Base-by-base conservation (phyloP, 352 stramenopile genomes). In the Globisporangium paddicum region DNA sequence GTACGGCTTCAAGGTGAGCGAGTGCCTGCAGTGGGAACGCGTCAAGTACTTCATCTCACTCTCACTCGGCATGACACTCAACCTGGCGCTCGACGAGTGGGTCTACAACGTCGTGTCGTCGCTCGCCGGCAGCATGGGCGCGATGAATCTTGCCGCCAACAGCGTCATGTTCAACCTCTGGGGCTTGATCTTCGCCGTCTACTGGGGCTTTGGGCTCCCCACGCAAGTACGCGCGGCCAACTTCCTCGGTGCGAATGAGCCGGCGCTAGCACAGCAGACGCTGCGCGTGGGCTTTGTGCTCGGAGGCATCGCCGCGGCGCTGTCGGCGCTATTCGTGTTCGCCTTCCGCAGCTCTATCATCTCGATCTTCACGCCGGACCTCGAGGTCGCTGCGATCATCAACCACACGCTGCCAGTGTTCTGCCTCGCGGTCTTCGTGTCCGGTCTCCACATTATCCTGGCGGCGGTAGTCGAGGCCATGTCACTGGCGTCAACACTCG, bases 81-180 rank as follows among this genome's bases (percentile, higher is more conserved):
- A 93, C 60, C 69, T 90, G 21, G 78, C 74, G 38, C 66, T 94
- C 42, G 80, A 90, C 55, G 80, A 92, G 55, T 90, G 80, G 82
- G 77, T 91, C 48, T 91, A 92, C 62, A 90, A 89, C 53, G 77
- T 77, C 6, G 75, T 90, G 26, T 86, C 79, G 25, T 84, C 76
- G n/a, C 61, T 94, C 19, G 85, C 85, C 16, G 82, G 74, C 18
- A 79, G 60, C 28, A 70, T 92, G 23, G 82, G 82, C 0, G 68
- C 85, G 3, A 65, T 74, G 48, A 77, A 89, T 35, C 55, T 94
- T 9, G 83, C 85, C 1, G 85, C 82, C 19, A 92, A 91, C 73
- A 89, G 77, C 58, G 85, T 94, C 40, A 68, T 94, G 40, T 91
- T 87, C 62, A 90, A 86, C 58, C 67, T 94, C 34, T 94, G 85